A percentile compares a stretch with the other conserved stretches of the same genome.
Evolutionary conservation across 495 filamentous ascomycete species (phyloP).

Genomic region (Penicillium argentinense): DNA sequence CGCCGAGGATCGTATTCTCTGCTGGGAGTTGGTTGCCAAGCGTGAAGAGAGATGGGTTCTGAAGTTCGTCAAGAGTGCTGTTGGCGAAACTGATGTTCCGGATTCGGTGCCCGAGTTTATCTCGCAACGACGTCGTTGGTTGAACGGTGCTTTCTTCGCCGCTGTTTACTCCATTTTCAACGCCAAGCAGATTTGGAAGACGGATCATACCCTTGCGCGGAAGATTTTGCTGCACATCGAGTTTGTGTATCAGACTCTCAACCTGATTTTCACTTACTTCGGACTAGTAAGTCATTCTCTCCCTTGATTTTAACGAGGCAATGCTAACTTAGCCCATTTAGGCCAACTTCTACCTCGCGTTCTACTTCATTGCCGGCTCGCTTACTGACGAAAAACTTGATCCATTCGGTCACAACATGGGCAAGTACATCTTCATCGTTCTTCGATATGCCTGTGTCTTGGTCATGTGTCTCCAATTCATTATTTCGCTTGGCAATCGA

Average conservation of each 20-base stretch:
- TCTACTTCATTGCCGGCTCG: constrained; percentile 98
- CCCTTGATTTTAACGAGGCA: not conserved
- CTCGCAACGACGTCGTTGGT: constrained; percentile 91
- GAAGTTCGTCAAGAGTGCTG: constrained; percentile 94
- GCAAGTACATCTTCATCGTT: constrained; percentile 80
- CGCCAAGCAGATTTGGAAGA: constrained; percentile 88
- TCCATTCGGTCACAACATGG: constrained; percentile 85
- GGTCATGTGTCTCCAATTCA: constrained; percentile 92
- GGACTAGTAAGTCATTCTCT: constrained; percentile 60
- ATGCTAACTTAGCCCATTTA: constrained; percentile 18
- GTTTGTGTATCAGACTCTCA: constrained; percentile 91
- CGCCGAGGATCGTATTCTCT: constrained; percentile 97
- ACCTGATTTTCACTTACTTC: constrained; percentile 93
- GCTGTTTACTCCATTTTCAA: constrained; percentile 97
- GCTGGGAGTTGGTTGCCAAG: constrained; percentile 98
- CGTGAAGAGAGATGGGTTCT: constrained; percentile 92
- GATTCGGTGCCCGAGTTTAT: constrained; percentile 79
- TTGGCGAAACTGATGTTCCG: constrained; percentile 96
- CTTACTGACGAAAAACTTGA: constrained; percentile 77
- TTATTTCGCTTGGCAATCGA: constrained; percentile 96
- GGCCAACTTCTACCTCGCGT: constrained; percentile 98
- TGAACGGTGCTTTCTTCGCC: constrained; percentile 98
- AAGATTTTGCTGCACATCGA: constrained; percentile 95
- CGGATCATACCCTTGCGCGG: constrained; percentile 84
- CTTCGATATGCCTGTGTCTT: constrained; percentile 82